phyloP scores from a whole-genome alignment of 108 stramenopile genomes.

The Cylindrotheca fusiformis region DNA sequence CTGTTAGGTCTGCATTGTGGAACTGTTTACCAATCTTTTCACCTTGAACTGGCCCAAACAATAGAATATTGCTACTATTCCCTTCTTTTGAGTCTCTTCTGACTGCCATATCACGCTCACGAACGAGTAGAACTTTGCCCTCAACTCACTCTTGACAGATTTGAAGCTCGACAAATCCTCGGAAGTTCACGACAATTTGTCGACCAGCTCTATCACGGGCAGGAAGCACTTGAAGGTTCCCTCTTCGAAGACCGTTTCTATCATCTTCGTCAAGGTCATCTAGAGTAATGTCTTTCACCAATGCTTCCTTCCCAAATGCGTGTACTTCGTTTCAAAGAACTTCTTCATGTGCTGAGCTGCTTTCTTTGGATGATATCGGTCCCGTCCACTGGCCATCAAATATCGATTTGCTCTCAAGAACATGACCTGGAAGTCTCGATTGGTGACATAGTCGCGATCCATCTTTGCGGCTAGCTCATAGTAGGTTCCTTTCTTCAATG shows the following conservation, averaged over 20 bases:
- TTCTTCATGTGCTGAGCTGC: conserved; percentile 14
- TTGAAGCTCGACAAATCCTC: conserved; percentile 6
- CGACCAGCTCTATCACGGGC: conserved; percentile 15
- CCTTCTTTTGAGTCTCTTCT: conserved; percentile 12
- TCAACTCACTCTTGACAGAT: conserved; percentile 1
- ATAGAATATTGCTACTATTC: conserved; percentile 5
- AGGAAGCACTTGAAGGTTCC: conserved; percentile 15
- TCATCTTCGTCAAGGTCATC: conserved; percentile 14
- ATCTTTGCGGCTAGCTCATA: conserved; percentile 10
- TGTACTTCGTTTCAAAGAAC: conserved; percentile 15
- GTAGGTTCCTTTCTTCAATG: not conserved
- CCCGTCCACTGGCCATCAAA: not conserved
- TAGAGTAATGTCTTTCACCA: conserved; percentile 18
- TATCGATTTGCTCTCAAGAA: conserved; percentile 22
- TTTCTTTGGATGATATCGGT: conserved; percentile 5
- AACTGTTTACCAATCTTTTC: not conserved
- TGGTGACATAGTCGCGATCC: conserved; percentile 8
- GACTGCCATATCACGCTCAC: conserved; percentile 8
- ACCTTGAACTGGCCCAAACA: not conserved
- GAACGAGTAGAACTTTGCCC: conserved; percentile 6
- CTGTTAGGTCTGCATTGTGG: not conserved
- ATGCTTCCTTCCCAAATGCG: conserved; percentile 9
- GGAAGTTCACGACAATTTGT: conserved; percentile 7
- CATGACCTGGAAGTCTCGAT: conserved; percentile 14
- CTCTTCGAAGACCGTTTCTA: conserved; percentile 3